These are phyloP conservation scores for Vaccinium vitisidaea DNA, from an alignment of 148 eudicot species.

Conservation along the genomic window DNA sequence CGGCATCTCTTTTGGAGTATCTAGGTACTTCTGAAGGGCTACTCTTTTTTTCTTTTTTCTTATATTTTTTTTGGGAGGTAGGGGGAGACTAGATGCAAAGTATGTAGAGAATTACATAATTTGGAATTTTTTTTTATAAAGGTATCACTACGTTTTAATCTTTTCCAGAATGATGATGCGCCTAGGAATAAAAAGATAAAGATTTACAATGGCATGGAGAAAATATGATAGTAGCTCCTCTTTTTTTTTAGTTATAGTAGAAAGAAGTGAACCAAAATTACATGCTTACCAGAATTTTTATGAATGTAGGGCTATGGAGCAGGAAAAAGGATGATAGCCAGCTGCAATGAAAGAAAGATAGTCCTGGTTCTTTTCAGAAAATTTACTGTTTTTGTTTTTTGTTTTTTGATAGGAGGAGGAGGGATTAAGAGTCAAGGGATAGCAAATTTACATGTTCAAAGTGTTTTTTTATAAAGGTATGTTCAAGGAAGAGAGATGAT, in stretches of 20 bases:
- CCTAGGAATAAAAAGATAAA: not conserved
- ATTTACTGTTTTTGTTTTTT: not conserved
- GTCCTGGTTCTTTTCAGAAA: not conserved
- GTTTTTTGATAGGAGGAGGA: not conserved
- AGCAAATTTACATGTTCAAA: no score
- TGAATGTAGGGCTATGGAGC: slow-evolving; percentile 41
- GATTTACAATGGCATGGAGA: not conserved
- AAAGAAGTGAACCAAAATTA: slow-evolving; percentile 25
- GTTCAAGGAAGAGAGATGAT: no score
- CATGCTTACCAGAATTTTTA: slow-evolving; percentile 51
- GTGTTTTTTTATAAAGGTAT: no score
- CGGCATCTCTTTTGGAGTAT: slow-evolving; percentile 19
- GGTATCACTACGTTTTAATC: slow-evolving; percentile 4
- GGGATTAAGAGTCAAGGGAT: not conserved
- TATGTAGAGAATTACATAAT: slow-evolving; percentile 14
- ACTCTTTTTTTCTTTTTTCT: slow-evolving; percentile 23
- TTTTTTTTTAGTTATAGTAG: slow-evolving; percentile 4
- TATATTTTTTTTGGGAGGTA: not conserved
- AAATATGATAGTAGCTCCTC: not conserved
- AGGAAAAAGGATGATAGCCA: slow-evolving; percentile 28
- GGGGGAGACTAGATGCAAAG: not conserved
- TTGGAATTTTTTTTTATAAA: slow-evolving; percentile 15
- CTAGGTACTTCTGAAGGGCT: not conserved
- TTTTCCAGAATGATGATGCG: not conserved
- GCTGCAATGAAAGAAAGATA: slow-evolving; percentile 14